Percentiles rank a stretch among this genome's conserved stretches.
Conservation (phyloP, 805 yeast species). For the Metschnikowia kunwiensis region DNA sequence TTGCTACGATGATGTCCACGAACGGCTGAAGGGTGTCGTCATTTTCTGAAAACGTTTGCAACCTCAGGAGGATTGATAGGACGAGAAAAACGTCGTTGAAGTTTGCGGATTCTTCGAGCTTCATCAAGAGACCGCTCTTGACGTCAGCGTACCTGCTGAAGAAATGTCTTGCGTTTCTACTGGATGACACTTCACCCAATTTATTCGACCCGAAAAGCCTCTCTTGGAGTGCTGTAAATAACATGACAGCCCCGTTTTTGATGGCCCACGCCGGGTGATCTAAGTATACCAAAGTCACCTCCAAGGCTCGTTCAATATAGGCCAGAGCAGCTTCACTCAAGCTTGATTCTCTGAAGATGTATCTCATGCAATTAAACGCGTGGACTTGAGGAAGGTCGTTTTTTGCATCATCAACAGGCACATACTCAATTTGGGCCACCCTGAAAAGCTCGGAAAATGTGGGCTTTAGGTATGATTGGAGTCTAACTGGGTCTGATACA, state of each 20-base stretch:
- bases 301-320: constrained; percentile 48
- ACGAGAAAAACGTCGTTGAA: constrained; percentile 70
- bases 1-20: constrained; percentile 26
- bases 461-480: constrained; percentile 33
- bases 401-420: constrained; percentile 44
- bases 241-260: constrained; percentile 90
- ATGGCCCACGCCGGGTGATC: constrained; percentile 75
- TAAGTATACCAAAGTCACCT: constrained; percentile 60
- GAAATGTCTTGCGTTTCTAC: constrained; percentile 60
- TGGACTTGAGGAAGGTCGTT: constrained; percentile 88
- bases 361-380: constrained; percentile 82
- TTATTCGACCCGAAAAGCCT: constrained; percentile 68
- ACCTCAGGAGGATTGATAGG: constrained; percentile 63
- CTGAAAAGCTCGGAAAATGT: constrained; percentile 52
- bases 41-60: constrained; percentile 59
- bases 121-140: constrained; percentile 44
- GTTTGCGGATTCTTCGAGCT: constrained; percentile 28
- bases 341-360: constrained; percentile 67
- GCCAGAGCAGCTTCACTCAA: constrained; percentile 44
- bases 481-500: constrained; percentile 24
- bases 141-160: constrained; percentile 63
- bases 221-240: constrained; percentile 80
- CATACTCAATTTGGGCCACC: constrained; percentile 53
- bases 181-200: constrained; percentile 30
- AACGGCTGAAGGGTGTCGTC: constrained; percentile 50